Conservation (phyloP, 2,329 filamentous ascomycete genomes). For the Phialophora macrospora region DNA sequence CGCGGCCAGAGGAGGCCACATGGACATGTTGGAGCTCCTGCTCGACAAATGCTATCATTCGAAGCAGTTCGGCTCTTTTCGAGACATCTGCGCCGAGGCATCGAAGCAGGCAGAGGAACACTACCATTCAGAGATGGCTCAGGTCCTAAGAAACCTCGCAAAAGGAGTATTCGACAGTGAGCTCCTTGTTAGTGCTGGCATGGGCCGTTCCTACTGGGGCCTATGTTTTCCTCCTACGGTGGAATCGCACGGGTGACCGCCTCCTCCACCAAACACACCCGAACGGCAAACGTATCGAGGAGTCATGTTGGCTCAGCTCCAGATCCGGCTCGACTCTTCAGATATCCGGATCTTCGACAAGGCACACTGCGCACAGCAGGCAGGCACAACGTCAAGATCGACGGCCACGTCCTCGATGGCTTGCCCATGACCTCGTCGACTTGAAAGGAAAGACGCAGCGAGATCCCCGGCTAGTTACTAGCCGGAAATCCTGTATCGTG, state of each 20-base stretch:
- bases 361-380: not conserved
- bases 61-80: not conserved
- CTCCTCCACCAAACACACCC: not conserved
- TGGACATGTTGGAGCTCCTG: conserved; percentile 29
- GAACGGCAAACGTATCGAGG: not conserved
- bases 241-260: not conserved
- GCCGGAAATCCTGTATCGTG: too few species aligned
- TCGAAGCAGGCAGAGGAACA: not conserved
- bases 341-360: not conserved
- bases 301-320: not conserved
- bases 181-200: not conserved
- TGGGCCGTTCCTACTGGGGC: not conserved
- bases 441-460: not conserved
- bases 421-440: too few species aligned
- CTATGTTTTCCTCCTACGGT: not conserved
- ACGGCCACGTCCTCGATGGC: not conserved
- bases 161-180: not conserved
- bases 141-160: not conserved
- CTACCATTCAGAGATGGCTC: not conserved
- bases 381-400: not conserved
- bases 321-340: not conserved
- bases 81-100: not conserved
- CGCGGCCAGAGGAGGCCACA: conserved; percentile 40
- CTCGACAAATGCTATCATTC: conserved; percentile 15
- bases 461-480: too few species aligned